Base-by-base conservation (phyloP, 2,329 filamentous ascomycete genomes). In the Aureobasidium sp. region DNA sequence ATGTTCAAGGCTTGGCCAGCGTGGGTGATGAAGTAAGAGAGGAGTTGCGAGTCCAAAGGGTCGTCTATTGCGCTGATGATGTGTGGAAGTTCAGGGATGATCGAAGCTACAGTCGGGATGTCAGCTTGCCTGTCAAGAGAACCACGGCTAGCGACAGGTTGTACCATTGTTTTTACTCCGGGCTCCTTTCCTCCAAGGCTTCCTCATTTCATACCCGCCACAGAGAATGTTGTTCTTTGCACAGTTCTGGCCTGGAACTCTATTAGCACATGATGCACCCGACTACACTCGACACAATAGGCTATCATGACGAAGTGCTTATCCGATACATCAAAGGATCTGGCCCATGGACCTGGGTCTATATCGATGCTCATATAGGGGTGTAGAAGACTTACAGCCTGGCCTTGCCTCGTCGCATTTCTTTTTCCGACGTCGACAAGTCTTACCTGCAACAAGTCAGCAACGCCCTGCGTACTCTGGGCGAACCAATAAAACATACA, bases 171-270 rank as follows among this genome's bases (percentile, higher is more conserved):
- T 39, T 4, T 45, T 41, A 8, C 34, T 37, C 20, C 47, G 59
- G 27, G 45, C 31, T 90, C 70, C 90, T 92, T 73, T 87, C 90
- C 91, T 91, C 96, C 58, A 91, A 83, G 63, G 90, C 88, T 72
- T 91, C 91, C 65, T 90, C 88, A 27, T 37, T 56, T 90, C 89
- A 71, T 96, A 96, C 14, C 91, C 91, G 75, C 96, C 91, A 71
- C 91, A 96, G 14, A 92, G 85, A 14, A 96, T 90, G 9, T 91
- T 90, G 72, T 96, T 96, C 80, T 96, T 96, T 76, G 94, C 88
- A 71, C 91, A 96, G 69, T 95, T 95, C 74, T 90, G 81, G 68
- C 89, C 88, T 91, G 65, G 8, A 9, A 53, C 66, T 7, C 9
- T 61, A 59, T 75, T 64, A 76, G 71, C 36, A 52, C 22, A 20